A percentile compares a stretch with the other conserved stretches of the same genome.
phyloP scores from a whole-genome alignment of 108 stramenopile species.

The Aureococcus anophagefferens region DNA sequence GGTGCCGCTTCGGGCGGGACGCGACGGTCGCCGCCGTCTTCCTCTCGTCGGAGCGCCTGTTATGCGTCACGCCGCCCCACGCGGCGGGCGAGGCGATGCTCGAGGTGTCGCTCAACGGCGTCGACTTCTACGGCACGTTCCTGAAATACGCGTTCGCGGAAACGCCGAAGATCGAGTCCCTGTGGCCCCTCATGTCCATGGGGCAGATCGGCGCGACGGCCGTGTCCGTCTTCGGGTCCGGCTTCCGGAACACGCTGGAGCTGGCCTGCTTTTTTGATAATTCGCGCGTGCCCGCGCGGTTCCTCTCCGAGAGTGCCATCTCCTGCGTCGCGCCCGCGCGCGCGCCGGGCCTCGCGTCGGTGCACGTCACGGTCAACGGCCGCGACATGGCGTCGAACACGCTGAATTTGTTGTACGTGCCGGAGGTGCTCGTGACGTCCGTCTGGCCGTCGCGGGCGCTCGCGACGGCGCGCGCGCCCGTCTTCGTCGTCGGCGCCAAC shows the following conservation, averaged over 20 bases:
- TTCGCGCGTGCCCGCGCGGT: neutral
- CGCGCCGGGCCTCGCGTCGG: slow-evolving; percentile 14
- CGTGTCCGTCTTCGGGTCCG: neutral
- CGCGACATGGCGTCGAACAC: slow-evolving; percentile 20
- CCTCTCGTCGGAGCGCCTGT: neutral
- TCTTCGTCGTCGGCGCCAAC: slow-evolving; percentile 40
- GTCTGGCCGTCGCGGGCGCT: slow-evolving; percentile 20
- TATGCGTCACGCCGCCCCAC: neutral
- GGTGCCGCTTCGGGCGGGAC: neutral
- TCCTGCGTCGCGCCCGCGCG: slow-evolving; percentile 8
- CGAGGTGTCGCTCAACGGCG: neutral
- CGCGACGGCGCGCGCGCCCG: slow-evolving; percentile 17
- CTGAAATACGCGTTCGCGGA: neutral
- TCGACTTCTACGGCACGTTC: neutral
- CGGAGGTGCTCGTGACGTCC: slow-evolving; percentile 17
- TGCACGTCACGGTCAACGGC: slow-evolving; percentile 32
- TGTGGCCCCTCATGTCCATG: neutral
- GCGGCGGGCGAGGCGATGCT: neutral
- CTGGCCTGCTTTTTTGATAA: slow-evolving; percentile 13
- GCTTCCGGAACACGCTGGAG: slow-evolving; percentile 4
- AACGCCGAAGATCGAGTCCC: too few relatives aligned
- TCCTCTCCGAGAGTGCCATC: neutral
- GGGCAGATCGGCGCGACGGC: neutral
- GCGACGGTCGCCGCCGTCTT: neutral
- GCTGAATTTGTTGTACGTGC: slow-evolving; percentile 13